Evolutionary conservation across 2,329 filamentous ascomycete species (phyloP), one percentile per base, ranked within the genome.

Genomic region (Endocalyx cinctus): DNA sequence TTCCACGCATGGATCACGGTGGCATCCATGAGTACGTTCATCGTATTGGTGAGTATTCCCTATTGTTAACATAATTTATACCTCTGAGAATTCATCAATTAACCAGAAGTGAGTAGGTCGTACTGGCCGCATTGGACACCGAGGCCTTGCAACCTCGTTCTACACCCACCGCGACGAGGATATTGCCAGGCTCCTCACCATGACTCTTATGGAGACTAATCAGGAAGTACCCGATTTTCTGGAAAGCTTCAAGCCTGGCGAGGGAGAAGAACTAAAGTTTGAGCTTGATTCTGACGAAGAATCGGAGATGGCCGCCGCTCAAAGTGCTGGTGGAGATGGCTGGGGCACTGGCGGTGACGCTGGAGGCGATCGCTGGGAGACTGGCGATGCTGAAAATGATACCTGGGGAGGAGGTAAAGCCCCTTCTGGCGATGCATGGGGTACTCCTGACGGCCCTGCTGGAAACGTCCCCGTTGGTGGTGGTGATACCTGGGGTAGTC

Each of bases 1-100:
- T 97, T 2, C 90, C 90, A 0, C 79, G 71, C 5, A 63, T 70
- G 27, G 67, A 78, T 1, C 74, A 90, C 47, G 88, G 87, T n/a
- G 90, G 89, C 3, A 94, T 96, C 35, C 80, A 86, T 30, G 92
- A 97, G 57, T 98, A 97, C 50, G 80, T 84, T 17, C 92, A 98
- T 55, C 87, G 92, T 10, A 97, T 97, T 55, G 92, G 84, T 87
- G 77, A 62, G 71, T 53, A 22, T 4, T n/a, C 33, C 25, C 6
- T 13, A 22, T 13, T 4, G 12, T 15, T 25, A n/a, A n/a, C 15
- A 26, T 19, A 18, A 18, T 17, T 26, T 50, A n/a, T n/a, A n/a
- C n/a, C n/a, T n/a, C n/a, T n/a, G n/a, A n/a, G n/a, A n/a, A n/a
- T n/a, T n/a, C n/a, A n/a, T n/a, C 39, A 45, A 29, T 23, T 13